Evolutionary conservation across 257 asterid genomes (phyloP), one percentile per base, ranked within the genome.

Genomic region (Thymus quinquecostatus): DNA sequence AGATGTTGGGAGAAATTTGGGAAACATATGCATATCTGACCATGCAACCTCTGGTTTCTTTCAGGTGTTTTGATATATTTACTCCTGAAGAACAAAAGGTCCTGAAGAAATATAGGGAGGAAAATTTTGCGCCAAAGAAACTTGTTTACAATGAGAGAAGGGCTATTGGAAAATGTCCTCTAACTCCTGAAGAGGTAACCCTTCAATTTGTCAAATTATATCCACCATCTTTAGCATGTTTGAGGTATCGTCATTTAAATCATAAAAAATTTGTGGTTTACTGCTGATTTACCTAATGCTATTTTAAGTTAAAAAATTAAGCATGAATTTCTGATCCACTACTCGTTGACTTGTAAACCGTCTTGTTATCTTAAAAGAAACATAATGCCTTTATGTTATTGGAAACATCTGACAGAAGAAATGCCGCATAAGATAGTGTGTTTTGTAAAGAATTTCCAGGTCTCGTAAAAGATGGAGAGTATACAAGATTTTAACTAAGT

Each of bases 161-260:
- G 80, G 96, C 97, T 3, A 95, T 95, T 66, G 98, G 99, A 66
- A 95, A 95, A 81, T 95, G 99, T 76, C 99, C 99, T 43, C 75
- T 92, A 50, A 95, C 99, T 77, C 99, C 99, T 29, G 99, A 88
- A 86, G 99, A 95, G 96, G 99, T 88, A 84, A 60, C 44, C 45
- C 59, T 68, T 73, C 71, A 56, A 44, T 54, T 71, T 40, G 50
- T 30, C 60, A 11, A 55, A 32, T 58, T 53, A 11, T 63, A 43
- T 30, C 55, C 49, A 12, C 61, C 49, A 36, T 74, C 58, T 27
- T 77, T 53, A 38, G 29, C 63, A 60, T 73, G 65, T 49, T 50
- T 29, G 56, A 43, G 45, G 60, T 10, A 49, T 32, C 69, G 57
- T 44, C 28, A 54, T 54, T 30, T 47, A 29, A 34, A 11, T 43